These are phyloP conservation scores for Phytophthora europaea DNA, from an alignment of 352 stramenopile genomes.

Conservation along the genomic window DNA sequence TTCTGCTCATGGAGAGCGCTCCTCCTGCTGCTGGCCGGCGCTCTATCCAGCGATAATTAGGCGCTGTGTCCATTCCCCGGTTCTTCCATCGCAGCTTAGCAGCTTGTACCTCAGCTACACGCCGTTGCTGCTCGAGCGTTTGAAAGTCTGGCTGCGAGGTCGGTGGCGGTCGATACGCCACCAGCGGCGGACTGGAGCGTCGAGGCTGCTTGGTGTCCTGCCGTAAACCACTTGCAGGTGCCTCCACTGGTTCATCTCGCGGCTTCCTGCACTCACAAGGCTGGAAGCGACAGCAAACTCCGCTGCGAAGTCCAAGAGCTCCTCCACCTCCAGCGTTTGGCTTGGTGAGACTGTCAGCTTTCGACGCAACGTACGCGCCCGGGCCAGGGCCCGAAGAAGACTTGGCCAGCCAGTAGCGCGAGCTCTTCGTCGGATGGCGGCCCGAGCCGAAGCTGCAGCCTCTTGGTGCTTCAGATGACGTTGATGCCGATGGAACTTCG, in stretches of 20 bases:
- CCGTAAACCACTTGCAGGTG: not conserved
- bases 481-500: not conserved
- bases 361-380: conserved; percentile 38
- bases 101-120: conserved; percentile 31
- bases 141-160: conserved; percentile 31
- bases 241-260: conserved; percentile 4
- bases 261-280: conserved; percentile 34
- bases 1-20: conserved; percentile 34
- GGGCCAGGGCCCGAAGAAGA: conserved; percentile 27
- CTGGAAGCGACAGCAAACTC: conserved; percentile 34
- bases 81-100: conserved; percentile 30
- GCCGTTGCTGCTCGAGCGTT: conserved; percentile 40
- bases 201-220: conserved; percentile 33
- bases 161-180: conserved; percentile 16
- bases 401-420: conserved; percentile 24
- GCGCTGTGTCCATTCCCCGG: conserved; percentile 25
- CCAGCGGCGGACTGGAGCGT: conserved; percentile 23
- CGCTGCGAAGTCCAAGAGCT: conserved; percentile 25
- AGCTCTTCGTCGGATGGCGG: conserved; percentile 12
- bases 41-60: conserved; percentile 42
- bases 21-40: conserved; percentile 30
- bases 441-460: conserved; percentile 35
- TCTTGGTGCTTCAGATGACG: not conserved
- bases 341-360: conserved; percentile 33
- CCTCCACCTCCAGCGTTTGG: conserved; percentile 22